phyloP scores from a whole-genome alignment of 192 early-diverging fungal genomes.

The Coemansia sp. region DNA sequence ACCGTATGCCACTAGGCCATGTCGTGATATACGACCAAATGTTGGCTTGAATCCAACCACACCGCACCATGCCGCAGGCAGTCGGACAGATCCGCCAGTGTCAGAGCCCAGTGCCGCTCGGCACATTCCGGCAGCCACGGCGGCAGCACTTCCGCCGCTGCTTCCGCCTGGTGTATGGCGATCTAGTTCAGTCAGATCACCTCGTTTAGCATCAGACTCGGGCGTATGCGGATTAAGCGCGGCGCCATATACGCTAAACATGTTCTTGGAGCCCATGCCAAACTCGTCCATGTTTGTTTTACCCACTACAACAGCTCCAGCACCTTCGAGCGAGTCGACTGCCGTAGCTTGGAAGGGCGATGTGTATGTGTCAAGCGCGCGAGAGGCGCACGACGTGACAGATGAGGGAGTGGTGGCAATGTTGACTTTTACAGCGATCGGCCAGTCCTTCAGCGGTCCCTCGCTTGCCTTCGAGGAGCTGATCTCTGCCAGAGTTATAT shows the following conservation, averaged over 20 bases:
- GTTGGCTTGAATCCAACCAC: constrained; percentile 92
- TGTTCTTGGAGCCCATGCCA: constrained; percentile 80
- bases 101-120: constrained; percentile 86
- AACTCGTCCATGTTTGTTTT: constrained; percentile 97
- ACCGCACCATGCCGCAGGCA: constrained; percentile 93
- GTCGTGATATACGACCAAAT: constrained; percentile 83
- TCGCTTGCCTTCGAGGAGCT: background rate
- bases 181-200: background rate
- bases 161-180: constrained; percentile 73
- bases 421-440: constrained; percentile 81
- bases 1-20: constrained; percentile 82
- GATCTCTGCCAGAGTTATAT: background rate
- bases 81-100: constrained; percentile 92
- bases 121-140: constrained; percentile 81
- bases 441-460: constrained; percentile 61
- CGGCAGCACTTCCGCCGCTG: constrained; percentile 89
- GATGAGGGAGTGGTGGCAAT: constrained; percentile 67
- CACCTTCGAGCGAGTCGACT: constrained; percentile 58
- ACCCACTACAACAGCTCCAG: constrained; percentile 70
- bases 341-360: constrained; percentile 63
- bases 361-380: constrained; percentile 59
- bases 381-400: constrained; percentile 75
- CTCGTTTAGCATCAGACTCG: background rate
- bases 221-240: constrained; percentile 23
- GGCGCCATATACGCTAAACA: constrained; percentile 35